A percentile compares a stretch with the other conserved stretches of the same genome.
Evolutionary conservation across 2,329 filamentous ascomycete genomes (phyloP).

Genomic region (Aspergillus pseudoglaucus): DNA sequence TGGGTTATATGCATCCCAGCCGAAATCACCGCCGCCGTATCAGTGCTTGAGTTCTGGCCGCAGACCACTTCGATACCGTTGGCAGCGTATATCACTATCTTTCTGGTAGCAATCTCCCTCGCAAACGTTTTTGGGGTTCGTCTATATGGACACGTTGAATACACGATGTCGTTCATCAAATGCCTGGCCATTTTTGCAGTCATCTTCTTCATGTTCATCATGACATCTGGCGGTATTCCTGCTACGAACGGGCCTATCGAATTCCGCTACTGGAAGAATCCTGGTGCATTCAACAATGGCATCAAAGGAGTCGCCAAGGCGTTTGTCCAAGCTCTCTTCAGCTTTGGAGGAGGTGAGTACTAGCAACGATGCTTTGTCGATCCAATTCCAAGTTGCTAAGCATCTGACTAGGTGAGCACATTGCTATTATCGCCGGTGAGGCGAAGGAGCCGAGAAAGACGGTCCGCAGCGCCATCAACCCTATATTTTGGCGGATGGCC

Average conservation of each 20-base stretch:
- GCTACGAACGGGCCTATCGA: constrained; percentile 27
- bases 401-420: constrained; percentile 18
- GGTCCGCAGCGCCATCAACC: constrained; percentile 24
- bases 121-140: constrained; percentile 23
- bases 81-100: constrained; percentile 29
- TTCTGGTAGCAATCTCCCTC: constrained; percentile 20
- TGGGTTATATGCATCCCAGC: constrained; percentile 29
- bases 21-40: constrained; percentile 30
- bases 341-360: constrained; percentile 22
- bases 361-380: neutral
- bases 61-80: constrained; percentile 19
- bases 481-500: constrained; percentile 30
- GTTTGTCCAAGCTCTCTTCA: constrained; percentile 29
- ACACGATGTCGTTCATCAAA: constrained; percentile 27
- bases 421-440: constrained; percentile 29
- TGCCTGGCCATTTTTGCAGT: constrained; percentile 24
- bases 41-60: constrained; percentile 28
- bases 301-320: constrained; percentile 31
- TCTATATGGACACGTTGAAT: constrained; percentile 26
- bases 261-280: constrained; percentile 24
- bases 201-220: constrained; percentile 31
- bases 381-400: neutral
- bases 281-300: constrained; percentile 23
- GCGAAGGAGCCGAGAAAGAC: constrained; percentile 22
- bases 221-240: constrained; percentile 27